Percentiles rank a stretch among this genome's conserved stretches.
phyloP scores from a whole-genome alignment of 352 stramenopile genomes.

The Phytophthora quininea region DNA sequence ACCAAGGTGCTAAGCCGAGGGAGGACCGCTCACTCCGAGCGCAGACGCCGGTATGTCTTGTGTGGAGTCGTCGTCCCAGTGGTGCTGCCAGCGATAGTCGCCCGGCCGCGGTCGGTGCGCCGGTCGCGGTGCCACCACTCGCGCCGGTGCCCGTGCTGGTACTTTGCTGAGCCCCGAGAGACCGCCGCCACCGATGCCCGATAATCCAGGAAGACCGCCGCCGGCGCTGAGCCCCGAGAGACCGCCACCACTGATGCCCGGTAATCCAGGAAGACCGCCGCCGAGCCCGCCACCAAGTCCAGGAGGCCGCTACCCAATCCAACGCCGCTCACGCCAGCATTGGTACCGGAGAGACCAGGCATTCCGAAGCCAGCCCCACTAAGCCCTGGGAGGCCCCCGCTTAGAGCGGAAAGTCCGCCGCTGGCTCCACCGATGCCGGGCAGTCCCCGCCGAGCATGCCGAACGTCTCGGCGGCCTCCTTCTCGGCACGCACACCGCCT shows the following conservation, averaged over 20 bases:
- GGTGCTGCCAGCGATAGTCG: no score
- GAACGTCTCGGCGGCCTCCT: conserved; percentile 14
- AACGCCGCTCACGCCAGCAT: background rate
- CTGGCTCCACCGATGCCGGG: background rate
- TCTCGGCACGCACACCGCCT: background rate
- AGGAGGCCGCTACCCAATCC: background rate
- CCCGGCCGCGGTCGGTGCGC: no score
- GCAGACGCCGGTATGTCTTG: no score
- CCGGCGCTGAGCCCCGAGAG: background rate
- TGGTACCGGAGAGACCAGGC: background rate
- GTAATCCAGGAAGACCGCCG: background rate
- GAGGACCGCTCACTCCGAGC: no score
- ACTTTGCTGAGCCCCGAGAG: no score
- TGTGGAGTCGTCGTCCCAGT: no score
- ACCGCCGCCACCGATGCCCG: no score
- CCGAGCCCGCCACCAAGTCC: background rate
- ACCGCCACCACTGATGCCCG: background rate
- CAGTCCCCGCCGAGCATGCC: background rate
- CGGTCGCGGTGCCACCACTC: no score
- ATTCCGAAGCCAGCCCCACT: background rate
- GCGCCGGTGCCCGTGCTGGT: no score
- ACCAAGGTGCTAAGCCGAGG: no score
- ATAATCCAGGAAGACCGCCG: background rate
- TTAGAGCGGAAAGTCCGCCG: background rate
- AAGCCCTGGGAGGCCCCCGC: background rate